Evolutionary conservation across 1,139 yeast genomes (phyloP), one percentile per base, ranked within the genome.

Genomic region (Casaregolazyma suthepensis): DNA sequence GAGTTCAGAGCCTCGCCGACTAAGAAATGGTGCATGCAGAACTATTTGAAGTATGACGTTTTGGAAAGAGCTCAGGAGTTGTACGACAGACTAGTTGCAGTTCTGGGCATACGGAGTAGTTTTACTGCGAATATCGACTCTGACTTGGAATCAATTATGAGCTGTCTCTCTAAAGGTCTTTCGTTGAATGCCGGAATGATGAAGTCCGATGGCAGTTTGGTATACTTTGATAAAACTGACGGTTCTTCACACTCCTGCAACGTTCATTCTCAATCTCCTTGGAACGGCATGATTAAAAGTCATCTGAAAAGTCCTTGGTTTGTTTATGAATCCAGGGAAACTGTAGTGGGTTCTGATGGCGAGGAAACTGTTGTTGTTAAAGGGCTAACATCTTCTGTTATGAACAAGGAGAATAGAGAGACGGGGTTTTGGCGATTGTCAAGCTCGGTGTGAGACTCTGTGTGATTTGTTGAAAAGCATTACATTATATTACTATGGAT

Each of bases 1-100:
- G 89, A 83, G 3, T 89, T 85, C 70, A 69, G 70, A 48, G 73
- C 74, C 46, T 67, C 72, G 43, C 56, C 60, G 19, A 55, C 52
- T 13, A 40, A 47, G 13, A 50, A 20, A 5, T 49, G 22, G 35
- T 54, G 56, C 19, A 10, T 40, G n/a, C 23, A 50, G 20, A 43
- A 47, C 31, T 47, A 40, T 7, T 35, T 49, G 18, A 52, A 46
- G 38, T 54, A 50, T 3, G 56, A 53, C 15, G 45, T 22, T 12
- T 44, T 56, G 13, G 45, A 37, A 13, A 40, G 43, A 37, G 58
- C 58, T 5, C 31, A 45, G n/a, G 37, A 22, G 9, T 9, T 12
- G 7, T 44, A 15, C 40, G 17, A 15, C 13, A 35, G 13, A 35
- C 13, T 35, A 15, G 17, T 35, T n/a, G 17, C 15, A 3, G 17